Evolutionary conservation across 2,329 filamentous ascomycete species (phyloP).

Genomic region (Aplosporella prunicola): DNA sequence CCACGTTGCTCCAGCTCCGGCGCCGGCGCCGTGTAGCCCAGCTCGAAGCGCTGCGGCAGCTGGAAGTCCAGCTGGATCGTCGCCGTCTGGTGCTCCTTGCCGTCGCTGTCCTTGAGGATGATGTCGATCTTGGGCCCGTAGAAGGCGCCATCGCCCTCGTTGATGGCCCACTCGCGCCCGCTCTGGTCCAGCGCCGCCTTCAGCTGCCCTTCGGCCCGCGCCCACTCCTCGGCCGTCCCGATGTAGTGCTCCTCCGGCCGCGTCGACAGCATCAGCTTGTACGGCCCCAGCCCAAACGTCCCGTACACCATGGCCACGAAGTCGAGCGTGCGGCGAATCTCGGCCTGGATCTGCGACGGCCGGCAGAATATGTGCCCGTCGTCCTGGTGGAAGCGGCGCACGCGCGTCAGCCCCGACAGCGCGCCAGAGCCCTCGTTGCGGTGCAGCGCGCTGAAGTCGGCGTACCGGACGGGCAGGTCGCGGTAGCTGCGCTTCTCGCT

Average conservation of each 20-base stretch:
- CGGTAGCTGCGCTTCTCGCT: constrained; percentile 78
- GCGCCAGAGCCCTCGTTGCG: constrained; percentile 92
- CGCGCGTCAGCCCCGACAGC: constrained; percentile 79
- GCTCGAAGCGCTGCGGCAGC: constrained; percentile 68
- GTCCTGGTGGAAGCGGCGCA: constrained; percentile 90
- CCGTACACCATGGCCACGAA: constrained; percentile 66
- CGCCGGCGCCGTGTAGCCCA: constrained; percentile 63
- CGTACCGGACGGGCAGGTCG: constrained; percentile 83
- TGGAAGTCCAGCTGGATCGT: constrained; percentile 89
- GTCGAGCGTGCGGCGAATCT: constrained; percentile 63
- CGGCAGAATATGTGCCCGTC: constrained; percentile 94
- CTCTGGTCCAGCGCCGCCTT: constrained; percentile 52
- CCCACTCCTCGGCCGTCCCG: constrained; percentile 61
- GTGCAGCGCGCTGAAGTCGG: constrained; percentile 92
- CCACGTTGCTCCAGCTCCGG: constrained; percentile 45
- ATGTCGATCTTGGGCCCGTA: constrained; percentile 92
- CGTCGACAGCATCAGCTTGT: constrained; percentile 69
- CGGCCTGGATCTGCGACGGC: constrained; percentile 61
- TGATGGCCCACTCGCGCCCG: constrained; percentile 62
- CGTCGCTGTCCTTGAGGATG: constrained; percentile 61
- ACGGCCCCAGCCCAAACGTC: constrained; percentile 61
- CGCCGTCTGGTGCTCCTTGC: constrained; percentile 81
- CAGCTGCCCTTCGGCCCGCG: constrained; percentile 58
- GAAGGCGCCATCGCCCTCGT: constrained; percentile 77
- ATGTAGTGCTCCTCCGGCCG: constrained; percentile 69